Evolutionary conservation across 2,329 filamentous ascomycete species (phyloP).

Genomic region (Pseudocercospora crystallina): DNA sequence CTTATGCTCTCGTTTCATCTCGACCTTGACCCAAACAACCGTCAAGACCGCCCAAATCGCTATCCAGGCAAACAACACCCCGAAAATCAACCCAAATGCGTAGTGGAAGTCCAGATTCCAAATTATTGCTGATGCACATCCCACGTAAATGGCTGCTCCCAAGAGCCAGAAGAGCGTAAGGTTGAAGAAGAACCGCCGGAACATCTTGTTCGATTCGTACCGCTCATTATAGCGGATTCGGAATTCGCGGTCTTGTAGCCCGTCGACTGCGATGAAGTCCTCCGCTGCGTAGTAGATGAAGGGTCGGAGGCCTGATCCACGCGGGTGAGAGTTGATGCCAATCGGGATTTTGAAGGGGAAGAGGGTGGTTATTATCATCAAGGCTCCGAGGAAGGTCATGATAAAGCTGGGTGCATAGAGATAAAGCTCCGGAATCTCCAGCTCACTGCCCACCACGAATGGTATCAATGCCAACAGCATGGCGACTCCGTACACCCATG

Average conservation of each 20-base stretch:
- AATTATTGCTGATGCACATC: slow-evolving; percentile 32
- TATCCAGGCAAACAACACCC: slow-evolving; percentile 32
- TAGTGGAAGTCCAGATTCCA: slow-evolving; percentile 33
- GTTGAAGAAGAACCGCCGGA: slow-evolving; percentile 31
- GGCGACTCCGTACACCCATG: slow-evolving; percentile 34
- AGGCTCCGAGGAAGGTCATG: slow-evolving; percentile 31
- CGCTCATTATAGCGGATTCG: slow-evolving; percentile 34
- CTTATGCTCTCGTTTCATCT: slow-evolving; percentile 32
- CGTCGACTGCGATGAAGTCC: slow-evolving; percentile 36
- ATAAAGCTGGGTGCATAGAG: slow-evolving; percentile 34
- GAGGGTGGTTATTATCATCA: slow-evolving; percentile 32
- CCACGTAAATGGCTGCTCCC: slow-evolving; percentile 31
- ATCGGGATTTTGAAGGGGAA: slow-evolving; percentile 33
- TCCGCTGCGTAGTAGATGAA: slow-evolving; percentile 37
- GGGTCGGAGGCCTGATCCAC: slow-evolving; percentile 29
- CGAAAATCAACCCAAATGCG: slow-evolving; percentile 31
- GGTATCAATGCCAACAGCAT: slow-evolving; percentile 33
- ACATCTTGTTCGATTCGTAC: slow-evolving; percentile 31
- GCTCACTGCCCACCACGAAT: slow-evolving; percentile 29
- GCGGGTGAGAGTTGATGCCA: slow-evolving; percentile 34
- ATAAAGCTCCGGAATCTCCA: slow-evolving; percentile 31
- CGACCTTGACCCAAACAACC: slow-evolving; percentile 26
- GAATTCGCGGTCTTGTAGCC: slow-evolving; percentile 34
- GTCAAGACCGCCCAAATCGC: slow-evolving; percentile 27
- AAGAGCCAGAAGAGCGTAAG: slow-evolving; percentile 33